Evolutionary conservation across 495 filamentous ascomycete species (phyloP), one percentile per base, ranked within the genome.

Genomic region (Glonium stellatum): DNA sequence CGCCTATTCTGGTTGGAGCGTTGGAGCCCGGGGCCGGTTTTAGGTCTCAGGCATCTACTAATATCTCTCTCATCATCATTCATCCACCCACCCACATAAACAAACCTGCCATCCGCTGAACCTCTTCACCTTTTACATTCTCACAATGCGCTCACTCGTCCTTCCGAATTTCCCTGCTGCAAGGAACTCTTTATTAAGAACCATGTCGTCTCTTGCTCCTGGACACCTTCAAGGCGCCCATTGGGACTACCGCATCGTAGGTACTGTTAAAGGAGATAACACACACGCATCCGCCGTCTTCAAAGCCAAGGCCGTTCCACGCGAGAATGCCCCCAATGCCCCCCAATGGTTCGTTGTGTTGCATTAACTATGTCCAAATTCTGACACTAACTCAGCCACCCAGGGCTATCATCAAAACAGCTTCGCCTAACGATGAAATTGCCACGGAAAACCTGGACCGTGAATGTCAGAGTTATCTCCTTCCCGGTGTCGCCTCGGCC

Each of bases 371-470:
- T 51, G 21, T n/a, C 19, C 19, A 18, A 52, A 22, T 15, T 49
- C 47, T 5, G 25, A 34, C 5, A 1, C 21, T 51, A 21, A 59
- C 21, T 35, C 6, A n/a, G 18, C 56, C 1, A 18, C 4, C 22
- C 23, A 59, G 56, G 56, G 42, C 56, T 37, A 19, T 59, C 34
- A 59, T 59, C 34, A 59, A 59, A 51, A 27, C 44, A 36, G 46
- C 5, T 19, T 36, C 56, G 46, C 56, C 41, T 31, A 19, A 58
- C 12, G 22, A 59, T 27, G 31, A 22, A 12, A 34, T 35, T 1
- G 46, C 46, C 42, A 50, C 15, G 25, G 46, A 59, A 18, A 23
- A 2, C 22, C 56, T 59, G 1, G 22, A 50, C 0, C 42, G 46
- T 18, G 56, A 59, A 36, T 22, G 31, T 36, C 2, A 9, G 1